Conservation (phyloP, 2,329 filamentous ascomycete species). For the Colletotrichum australisinense region DNA sequence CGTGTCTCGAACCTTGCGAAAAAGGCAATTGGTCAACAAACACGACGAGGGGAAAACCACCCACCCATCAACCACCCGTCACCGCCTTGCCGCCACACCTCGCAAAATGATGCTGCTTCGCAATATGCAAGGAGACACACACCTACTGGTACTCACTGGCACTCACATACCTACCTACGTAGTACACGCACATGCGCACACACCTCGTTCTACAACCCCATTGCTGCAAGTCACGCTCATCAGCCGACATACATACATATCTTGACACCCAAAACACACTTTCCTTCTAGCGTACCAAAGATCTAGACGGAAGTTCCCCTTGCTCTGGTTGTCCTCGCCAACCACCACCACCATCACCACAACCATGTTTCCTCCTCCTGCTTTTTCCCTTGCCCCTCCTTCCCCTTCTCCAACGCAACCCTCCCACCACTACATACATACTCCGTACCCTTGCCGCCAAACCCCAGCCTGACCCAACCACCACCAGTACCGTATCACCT, state of each 20-base stretch:
- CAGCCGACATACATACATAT: not conserved
- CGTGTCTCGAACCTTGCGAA: not conserved
- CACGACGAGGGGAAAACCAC: slow-evolving; percentile 6
- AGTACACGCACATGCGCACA: not conserved
- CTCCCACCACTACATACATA: too few relatives aligned
- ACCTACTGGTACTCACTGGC: not conserved
- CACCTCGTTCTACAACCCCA: not conserved
- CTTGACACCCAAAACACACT: not conserved
- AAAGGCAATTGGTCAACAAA: slow-evolving; percentile 1
- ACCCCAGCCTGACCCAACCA: not conserved
- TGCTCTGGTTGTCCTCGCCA: not conserved
- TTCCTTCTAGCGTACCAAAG: not conserved
- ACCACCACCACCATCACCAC: not conserved
- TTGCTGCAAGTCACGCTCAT: slow-evolving; percentile 5
- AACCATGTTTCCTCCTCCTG: not conserved
- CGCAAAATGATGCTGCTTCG: not conserved
- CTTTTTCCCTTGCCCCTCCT: not conserved
- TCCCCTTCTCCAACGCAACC: too few relatives aligned
- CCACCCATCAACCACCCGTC: not conserved
- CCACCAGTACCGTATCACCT: slow-evolving; percentile 11
- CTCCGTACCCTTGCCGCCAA: not conserved
- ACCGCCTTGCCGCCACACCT: not conserved
- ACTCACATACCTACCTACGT: not conserved
- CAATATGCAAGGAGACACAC: not conserved
- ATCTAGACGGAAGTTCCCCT: not conserved